Evolutionary conservation across 2,329 filamentous ascomycete genomes (phyloP), one percentile per base, ranked within the genome.

Genomic region (Aaosphaeria arxii): DNA sequence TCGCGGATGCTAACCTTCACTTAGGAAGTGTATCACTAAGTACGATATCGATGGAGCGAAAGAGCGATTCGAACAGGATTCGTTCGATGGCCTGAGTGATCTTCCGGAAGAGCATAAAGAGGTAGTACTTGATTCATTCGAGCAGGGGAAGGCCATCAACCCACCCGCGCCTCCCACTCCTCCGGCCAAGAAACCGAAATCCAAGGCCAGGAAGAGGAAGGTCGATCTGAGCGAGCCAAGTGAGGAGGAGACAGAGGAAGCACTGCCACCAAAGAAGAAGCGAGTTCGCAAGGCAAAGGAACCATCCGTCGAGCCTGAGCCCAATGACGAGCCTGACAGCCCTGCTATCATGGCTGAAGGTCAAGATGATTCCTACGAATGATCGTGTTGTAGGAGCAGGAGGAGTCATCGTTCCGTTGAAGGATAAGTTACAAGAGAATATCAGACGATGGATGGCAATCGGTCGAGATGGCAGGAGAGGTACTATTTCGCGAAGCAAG

Each of bases 1-100:
- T 11, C 39, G 7, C 24, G 11, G 11, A 41, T 41, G 28, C 17
- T 11, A 24, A 41, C 17, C 17, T 11, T 9, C 11, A 43, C 30
- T 43, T 44, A 94, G 91, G 91, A 89, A 89, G 11, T 96, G 91
- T 59, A 82, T 91, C 40, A 94, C 89, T 7, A 87, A 89, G 28
- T 76, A 79, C 44, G 82, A 89, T 57, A 71, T 96, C 49, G 59
- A 74, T 44, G 83, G 86, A 51, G 71, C 88, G 35, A 80, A 84
- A 51, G 74, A 82, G 1, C 66, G 71, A 9, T 77, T 84, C 51
- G 71, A 73, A 2, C 67, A 69, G 11, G 79, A 88, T 46, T 79
- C 80, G 42, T 75, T 95, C 48, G 87, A 94, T 61, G 89, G 88
- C 47, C 89, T 81, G 51, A 88, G 91, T 6, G 86, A 90, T 50